Conservation (phyloP, 495 filamentous ascomycete species). For the Lepidopterella palustris region DNA sequence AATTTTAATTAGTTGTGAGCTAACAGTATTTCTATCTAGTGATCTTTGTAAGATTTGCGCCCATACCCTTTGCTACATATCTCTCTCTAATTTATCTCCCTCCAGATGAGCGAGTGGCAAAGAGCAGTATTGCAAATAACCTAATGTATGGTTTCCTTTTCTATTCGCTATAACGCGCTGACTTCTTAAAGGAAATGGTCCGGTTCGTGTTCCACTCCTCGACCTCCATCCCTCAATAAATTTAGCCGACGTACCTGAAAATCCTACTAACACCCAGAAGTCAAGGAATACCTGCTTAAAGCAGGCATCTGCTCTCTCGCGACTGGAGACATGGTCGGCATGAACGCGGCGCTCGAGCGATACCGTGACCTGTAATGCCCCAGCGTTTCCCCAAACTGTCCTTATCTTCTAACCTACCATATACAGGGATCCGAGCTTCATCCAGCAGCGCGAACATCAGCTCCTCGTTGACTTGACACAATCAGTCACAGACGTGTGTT, state of each 20-base stretch:
- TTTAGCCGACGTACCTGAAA: too few relatives aligned
- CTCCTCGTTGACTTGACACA: slow-evolving; percentile 67
- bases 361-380: slow-evolving; percentile 79
- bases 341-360: slow-evolving; percentile 66
- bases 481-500: slow-evolving; percentile 49
- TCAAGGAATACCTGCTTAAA: slow-evolving; percentile 91
- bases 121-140: slow-evolving; percentile 63
- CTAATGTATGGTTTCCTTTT: too few relatives aligned
- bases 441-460: slow-evolving; percentile 67
- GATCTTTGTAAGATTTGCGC: background rate
- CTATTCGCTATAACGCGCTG: too few relatives aligned
- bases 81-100: background rate
- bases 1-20: too few relatives aligned
- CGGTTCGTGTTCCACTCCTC: too few relatives aligned
- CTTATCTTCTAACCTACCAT: too few relatives aligned
- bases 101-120: slow-evolving; percentile 71
- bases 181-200: slow-evolving; percentile 66
- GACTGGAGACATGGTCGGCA: slow-evolving; percentile 60
- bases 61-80: background rate
- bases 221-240: too few relatives aligned
- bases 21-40: too few relatives aligned
- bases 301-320: slow-evolving; percentile 55
- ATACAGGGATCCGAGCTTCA: slow-evolving; percentile 73
- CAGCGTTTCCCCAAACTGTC: too few relatives aligned
- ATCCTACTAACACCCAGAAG: too few relatives aligned